Evolutionary conservation across 2,329 filamentous ascomycete species (phyloP), one percentile per base, ranked within the genome.

Genomic region (Meredithiella fracta): DNA sequence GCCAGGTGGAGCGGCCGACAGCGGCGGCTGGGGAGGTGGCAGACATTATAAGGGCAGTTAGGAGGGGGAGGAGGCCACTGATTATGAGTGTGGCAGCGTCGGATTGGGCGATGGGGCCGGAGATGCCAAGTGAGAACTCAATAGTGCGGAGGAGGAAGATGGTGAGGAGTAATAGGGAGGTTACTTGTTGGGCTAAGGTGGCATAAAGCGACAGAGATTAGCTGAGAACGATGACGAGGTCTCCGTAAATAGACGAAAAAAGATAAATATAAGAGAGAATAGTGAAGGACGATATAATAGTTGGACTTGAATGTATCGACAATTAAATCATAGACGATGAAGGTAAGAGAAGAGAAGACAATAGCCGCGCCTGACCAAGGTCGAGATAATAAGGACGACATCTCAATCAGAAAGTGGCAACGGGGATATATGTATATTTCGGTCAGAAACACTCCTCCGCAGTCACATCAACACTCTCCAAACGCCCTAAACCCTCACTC

Each of bases 61-160:
- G 40, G 15, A 74, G 63, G 7, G 72, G 68, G 2, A 72, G 50
- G n/a, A 66, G 62, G 47, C 71, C 70, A 60, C 70, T 66, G 44
- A 73, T 62, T 6, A 73, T 60, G 60, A 72, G 67, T 25, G 67
- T 66, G 14, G 66, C 64, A 3, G 65, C 53, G 55, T 72, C 63
- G 6, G 68, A 72, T 52, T 70, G 67, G 53, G 70, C 68, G 1
- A 71, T 60, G 15, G 60, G 47, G 29, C 66, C 65, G 3, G 60
- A 58, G 8, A 72, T 59, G 6, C 69, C 71, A 25, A 62, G 62
- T 7, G 66, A 63, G 49, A 72, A 65, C 42, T 73, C 68, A 51
- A 69, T 63, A 15, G 72, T 63, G 11, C 72, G 65, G 53, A 71
- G 68, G 53, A 70, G 63, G 55, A 73, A 67, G 62, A 73, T 66